These are phyloP conservation scores for Lodderomyces theae DNA, from an alignment of 1,139 yeast genomes.

Conservation along the genomic window DNA sequence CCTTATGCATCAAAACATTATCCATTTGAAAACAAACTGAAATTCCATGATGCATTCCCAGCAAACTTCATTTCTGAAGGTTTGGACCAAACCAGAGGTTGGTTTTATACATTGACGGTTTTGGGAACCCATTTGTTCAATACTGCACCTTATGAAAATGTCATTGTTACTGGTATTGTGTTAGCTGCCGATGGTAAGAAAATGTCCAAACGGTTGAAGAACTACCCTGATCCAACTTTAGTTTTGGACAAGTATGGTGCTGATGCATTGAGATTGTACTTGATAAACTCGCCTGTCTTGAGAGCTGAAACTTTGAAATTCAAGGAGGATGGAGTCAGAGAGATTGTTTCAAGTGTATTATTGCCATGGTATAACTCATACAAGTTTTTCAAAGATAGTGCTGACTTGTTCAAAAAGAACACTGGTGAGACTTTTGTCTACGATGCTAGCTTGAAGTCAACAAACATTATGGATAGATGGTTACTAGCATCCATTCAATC, in stretches of 20 bases:
- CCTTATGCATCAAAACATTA: conserved; percentile 97
- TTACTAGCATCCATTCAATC: conserved; percentile 92
- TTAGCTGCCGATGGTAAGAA: conserved; percentile 98
- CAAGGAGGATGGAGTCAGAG: conserved; percentile 98
- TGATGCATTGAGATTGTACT: conserved; percentile 91
- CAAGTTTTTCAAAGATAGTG: conserved; percentile 95
- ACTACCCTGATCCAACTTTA: conserved; percentile 90
- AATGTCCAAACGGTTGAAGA: conserved; percentile 97
- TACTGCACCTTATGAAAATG: conserved; percentile 91
- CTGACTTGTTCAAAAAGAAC: conserved; percentile 77
- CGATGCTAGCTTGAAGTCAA: conserved; percentile 60
- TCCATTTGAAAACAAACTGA: conserved; percentile 83
- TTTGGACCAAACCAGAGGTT: conserved; percentile 98
- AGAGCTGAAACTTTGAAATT: conserved; percentile 95
- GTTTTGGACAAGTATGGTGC: conserved; percentile 92
- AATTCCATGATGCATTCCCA: conserved; percentile 80
- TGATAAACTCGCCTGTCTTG: conserved; percentile 95
- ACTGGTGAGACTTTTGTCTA: conserved; percentile 70
- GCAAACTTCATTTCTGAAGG: conserved; percentile 99
- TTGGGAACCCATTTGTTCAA: conserved; percentile 93
- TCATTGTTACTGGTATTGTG: conserved; percentile 94
- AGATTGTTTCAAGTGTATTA: conserved; percentile 90
- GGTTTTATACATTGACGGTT: conserved; percentile 97
- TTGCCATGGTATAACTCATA: conserved; percentile 98
- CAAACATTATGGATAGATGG: conserved; percentile 97